These are phyloP conservation scores for Kwoniella dendrophila DNA, from an alignment of 768 basidiomycete genomes.

Conservation along the genomic window DNA sequence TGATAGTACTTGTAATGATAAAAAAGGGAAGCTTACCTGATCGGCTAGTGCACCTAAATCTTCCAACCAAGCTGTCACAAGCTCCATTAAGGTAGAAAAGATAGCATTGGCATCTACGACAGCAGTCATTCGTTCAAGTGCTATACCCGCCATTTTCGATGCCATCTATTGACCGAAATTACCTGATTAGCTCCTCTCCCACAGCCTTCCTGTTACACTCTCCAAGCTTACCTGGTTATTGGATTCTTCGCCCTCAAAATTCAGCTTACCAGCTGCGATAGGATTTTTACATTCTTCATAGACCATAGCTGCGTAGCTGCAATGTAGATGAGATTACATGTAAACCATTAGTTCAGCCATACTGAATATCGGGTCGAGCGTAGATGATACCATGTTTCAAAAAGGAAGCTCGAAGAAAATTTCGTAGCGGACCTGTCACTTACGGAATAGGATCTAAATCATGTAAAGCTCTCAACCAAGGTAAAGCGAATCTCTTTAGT, in stretches of 20 bases:
- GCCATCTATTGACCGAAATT: constrained; percentile 8
- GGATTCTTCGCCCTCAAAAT: constrained; percentile 6
- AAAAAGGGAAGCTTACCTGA: constrained; percentile 15
- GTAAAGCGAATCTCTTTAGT: constrained; percentile 63
- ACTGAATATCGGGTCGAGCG: too few species aligned
- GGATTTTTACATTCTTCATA: constrained; percentile 41
- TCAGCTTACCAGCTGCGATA: constrained; percentile 7
- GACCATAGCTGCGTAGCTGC: constrained; percentile 34
- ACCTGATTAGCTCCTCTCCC: too few species aligned
- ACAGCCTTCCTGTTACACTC: too few species aligned
- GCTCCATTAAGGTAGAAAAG: constrained; percentile 31
- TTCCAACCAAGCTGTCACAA: constrained; percentile 43
- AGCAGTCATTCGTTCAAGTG: constrained; percentile 33
- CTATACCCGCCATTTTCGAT: constrained; percentile 31
- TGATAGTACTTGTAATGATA: background rate
- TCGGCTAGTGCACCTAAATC: constrained; percentile 39
- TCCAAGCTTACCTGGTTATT: constrained; percentile 25
- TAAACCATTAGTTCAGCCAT: too few species aligned
- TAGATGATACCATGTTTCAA: too few species aligned
- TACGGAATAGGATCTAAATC: constrained; percentile 65
- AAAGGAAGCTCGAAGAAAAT: too few species aligned
- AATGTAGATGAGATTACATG: background rate
- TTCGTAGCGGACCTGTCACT: too few species aligned
- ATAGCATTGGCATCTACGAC: constrained; percentile 33
- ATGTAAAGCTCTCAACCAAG: constrained; percentile 73